Evolutionary conservation across 2,329 filamentous ascomycete species (phyloP).

Genomic region (Hypoxylon sp.): DNA sequence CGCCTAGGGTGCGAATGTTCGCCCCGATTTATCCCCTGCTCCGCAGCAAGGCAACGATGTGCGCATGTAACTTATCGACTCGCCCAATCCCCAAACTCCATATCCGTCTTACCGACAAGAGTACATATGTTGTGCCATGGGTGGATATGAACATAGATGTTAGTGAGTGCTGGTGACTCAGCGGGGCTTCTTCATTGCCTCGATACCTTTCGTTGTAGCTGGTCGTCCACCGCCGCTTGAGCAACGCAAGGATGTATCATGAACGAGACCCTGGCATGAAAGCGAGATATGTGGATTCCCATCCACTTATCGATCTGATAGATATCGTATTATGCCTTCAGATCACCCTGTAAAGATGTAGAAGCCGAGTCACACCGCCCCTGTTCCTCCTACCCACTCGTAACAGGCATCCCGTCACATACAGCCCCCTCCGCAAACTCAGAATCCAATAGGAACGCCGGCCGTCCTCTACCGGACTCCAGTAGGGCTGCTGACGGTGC

Average conservation of each 20-base stretch:
- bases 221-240: neutral
- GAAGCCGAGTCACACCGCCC: constrained; percentile 30
- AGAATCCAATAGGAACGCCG: constrained; percentile 41
- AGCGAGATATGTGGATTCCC: constrained; percentile 1
- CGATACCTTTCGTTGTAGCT: constrained; percentile 3
- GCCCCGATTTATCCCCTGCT: constrained; percentile 3
- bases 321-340: constrained; percentile 15
- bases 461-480: constrained; percentile 25
- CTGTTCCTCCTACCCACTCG: constrained; percentile 33
- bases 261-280: constrained; percentile 1
- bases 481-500: constrained; percentile 39
- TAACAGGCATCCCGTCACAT: constrained; percentile 34
- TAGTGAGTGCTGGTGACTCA: constrained; percentile 3
- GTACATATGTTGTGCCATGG: constrained; percentile 17
- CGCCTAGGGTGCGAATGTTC: neutral
- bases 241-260: constrained; percentile 2
- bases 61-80: constrained; percentile 31
- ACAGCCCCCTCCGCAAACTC: constrained; percentile 24
- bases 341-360: constrained; percentile 5
- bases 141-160: constrained; percentile 24
- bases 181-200: constrained; percentile 19
- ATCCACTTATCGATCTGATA: constrained; percentile 7
- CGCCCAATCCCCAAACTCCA: constrained; percentile 23
- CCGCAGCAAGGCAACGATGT: constrained; percentile 25
- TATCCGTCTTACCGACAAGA: constrained; percentile 21